Evolutionary conservation across 768 basidiomycete species (phyloP), one percentile per base, ranked within the genome.

Genomic region (Cystobasidium onofrii): DNA sequence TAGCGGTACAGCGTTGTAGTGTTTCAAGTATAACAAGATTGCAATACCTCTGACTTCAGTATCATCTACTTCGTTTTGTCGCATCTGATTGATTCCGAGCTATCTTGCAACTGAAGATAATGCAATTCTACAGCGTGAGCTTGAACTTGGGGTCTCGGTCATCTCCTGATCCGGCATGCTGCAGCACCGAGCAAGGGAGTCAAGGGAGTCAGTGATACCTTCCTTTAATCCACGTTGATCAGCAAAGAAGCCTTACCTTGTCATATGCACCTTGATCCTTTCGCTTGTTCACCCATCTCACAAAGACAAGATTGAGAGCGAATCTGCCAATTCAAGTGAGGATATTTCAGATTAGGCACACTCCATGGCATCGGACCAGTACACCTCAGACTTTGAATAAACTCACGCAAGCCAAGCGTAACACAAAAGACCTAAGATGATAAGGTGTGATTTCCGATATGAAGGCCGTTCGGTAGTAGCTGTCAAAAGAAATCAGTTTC

Each of bases 371-470:
- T n/a, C n/a, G n/a, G n/a, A n/a, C n/a, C n/a, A n/a, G n/a, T n/a
- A n/a, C n/a, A n/a, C n/a, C n/a, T n/a, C n/a, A n/a, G n/a, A n/a
- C n/a, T n/a, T n/a, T n/a, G n/a, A n/a, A n/a, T n/a, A n/a, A n/a
- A 67, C 65, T 52, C 27, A 67, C 65, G 65, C 65, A 54, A 67
- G 12, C 65, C 65, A 67, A 29, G 65, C 65, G 41, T 67, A 67
- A 46, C 65, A 67, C 20, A 67, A 52, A 27, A 67, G 34, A 9
- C 65, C 65, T 9, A 67, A 29, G 18, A 67, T 54, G 43, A 67
- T 67, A 54, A 46, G 65, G 50, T 67, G 65, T 12, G 44, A 50
- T 43, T 52, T 67, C 18, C 46, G 41, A 31, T 67, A 67, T 29
- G 65, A 41, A 33, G 65, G 65, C 9, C 65, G n/a, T 43, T 67